Conservation (phyloP, 805 yeast species). For the Yueomyces sp. region DNA sequence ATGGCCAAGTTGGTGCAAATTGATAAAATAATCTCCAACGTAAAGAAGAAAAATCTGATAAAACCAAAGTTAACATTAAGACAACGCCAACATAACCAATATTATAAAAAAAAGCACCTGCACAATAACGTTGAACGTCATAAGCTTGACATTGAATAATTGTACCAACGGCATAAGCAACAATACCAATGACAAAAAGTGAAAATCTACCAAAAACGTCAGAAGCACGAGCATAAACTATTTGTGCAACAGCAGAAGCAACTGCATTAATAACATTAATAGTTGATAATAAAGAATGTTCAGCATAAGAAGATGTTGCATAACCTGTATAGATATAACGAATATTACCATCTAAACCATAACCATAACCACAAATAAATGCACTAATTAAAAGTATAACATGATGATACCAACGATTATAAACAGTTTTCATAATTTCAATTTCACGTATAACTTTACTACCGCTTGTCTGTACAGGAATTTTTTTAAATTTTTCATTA, state of each 20-base stretch:
- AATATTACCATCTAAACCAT: conserved; percentile 41
- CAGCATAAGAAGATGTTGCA: conserved; percentile 38
- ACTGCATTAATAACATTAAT: conserved; percentile 41
- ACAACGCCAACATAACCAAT: conserved; percentile 48
- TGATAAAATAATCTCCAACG: conserved; percentile 52
- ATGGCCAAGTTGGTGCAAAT: conserved; percentile 53
- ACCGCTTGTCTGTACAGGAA: no score
- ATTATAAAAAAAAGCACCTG: conserved; percentile 35
- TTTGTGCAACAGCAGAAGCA: conserved; percentile 46
- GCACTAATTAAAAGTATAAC: conserved; percentile 32
- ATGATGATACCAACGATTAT: conserved; percentile 24
- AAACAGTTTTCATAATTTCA: conserved; percentile 37
- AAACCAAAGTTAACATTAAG: conserved; percentile 38
- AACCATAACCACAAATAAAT: conserved; percentile 44
- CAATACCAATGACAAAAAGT: conserved; percentile 29
- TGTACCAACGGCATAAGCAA: conserved; percentile 42
- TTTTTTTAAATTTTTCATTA: no score
- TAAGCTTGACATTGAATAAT: conserved; percentile 41
- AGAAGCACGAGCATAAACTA: conserved; percentile 40
- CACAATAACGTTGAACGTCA: conserved; percentile 37
- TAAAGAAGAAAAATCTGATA: conserved; percentile 49
- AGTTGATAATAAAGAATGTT: conserved; percentile 38
- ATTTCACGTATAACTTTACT: conserved; percentile 27
- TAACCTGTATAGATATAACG: conserved; percentile 31
- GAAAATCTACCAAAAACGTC: conserved; percentile 46